Evolutionary conservation across 2,329 filamentous ascomycete species (phyloP), one percentile per base, ranked within the genome.

Genomic region (Cladophialophora immunda): DNA sequence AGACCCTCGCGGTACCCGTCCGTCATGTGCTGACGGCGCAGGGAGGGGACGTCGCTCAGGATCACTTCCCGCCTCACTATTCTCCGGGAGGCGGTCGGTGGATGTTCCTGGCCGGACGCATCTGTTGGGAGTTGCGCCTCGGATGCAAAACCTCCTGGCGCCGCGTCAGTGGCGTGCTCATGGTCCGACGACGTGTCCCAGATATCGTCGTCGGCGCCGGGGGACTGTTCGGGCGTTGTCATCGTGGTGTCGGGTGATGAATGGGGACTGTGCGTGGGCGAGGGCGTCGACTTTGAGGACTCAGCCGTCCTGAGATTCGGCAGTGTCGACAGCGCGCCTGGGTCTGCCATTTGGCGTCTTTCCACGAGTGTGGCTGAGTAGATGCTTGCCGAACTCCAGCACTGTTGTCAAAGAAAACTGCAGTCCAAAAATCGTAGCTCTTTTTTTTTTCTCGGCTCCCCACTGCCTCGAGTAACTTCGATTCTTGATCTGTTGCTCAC

Each of bases 1-100:
- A 98, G 86, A 53, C 94, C 95, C 74, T 97, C 94, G 66, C 94
- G 90, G 80, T 98, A 98, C 22, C 95, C 95, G 45, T 92, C 89
- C 7, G 92, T 97, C 60, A 88, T 86, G 77, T 97, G 93, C 63
- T 91, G 89, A 50, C 87, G 85, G 73, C 91, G 89, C 17, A 97
- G 85, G 27, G 91, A 89, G 22, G 86, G 88, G 58, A 95, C 86
- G 73, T 97, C 93, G n/a, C 86, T 89, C 47, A 84, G 83, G 7
- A 71, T 64, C 30, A 61, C 47, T 9, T 68, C 54, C 6, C 30
- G 15, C n/a, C 45, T 13, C 30, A 17, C 27, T 2, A 25, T 13
- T 38, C 30, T 30, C 5, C 19, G 41, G 41, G 58, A 53, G n/a
- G n/a, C n/a, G n/a, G n/a, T n/a, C n/a, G n/a, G n/a, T 30, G 67